A percentile compares a stretch with the other conserved stretches of the same genome.
phyloP scores from a whole-genome alignment of 495 filamentous ascomycete species.

The Lentithecium fluviatile region DNA sequence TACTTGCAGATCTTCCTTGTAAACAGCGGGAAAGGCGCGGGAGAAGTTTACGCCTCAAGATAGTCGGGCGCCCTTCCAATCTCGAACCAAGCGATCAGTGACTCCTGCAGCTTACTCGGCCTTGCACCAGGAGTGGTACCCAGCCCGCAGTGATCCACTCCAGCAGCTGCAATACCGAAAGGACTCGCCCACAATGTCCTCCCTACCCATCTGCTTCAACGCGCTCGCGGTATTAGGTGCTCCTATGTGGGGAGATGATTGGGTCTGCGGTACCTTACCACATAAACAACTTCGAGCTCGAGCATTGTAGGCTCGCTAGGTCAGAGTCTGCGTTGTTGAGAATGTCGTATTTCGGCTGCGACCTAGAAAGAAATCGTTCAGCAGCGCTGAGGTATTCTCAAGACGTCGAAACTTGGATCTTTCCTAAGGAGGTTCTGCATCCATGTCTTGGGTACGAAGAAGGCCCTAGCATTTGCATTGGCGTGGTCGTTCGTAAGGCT shows the following conservation, averaged over 20 bases:
- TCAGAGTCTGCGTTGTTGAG: conserved; percentile 10
- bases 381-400: neutral
- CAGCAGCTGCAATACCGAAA: conserved; percentile 37
- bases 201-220: conserved; percentile 12
- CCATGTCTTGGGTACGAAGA: conserved; percentile 8
- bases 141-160: conserved; percentile 31
- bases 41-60: conserved; percentile 12
- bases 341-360: conserved; percentile 1
- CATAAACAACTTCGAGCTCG: conserved; percentile 1
- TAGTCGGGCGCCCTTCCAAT: conserved; percentile 21
- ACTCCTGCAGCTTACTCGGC: conserved; percentile 26
- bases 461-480: neutral
- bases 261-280: conserved; percentile 34
- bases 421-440: neutral
- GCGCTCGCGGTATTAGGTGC: conserved; percentile 30
- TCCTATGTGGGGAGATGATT: conserved; percentile 36
- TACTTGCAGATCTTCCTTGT: conserved; percentile 12
- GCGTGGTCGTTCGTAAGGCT: neutral
- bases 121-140: conserved; percentile 16
- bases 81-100: conserved; percentile 12
- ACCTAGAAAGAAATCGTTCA: conserved; percentile 1
- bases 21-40: neutral
- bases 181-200: conserved; percentile 18
- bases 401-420: neutral
- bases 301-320: conserved; percentile 1